A percentile compares a stretch with the other conserved stretches of the same genome.
These are phyloP conservation scores for Imleria badia DNA, from an alignment of 768 basidiomycete species.

Conservation along the genomic window DNA sequence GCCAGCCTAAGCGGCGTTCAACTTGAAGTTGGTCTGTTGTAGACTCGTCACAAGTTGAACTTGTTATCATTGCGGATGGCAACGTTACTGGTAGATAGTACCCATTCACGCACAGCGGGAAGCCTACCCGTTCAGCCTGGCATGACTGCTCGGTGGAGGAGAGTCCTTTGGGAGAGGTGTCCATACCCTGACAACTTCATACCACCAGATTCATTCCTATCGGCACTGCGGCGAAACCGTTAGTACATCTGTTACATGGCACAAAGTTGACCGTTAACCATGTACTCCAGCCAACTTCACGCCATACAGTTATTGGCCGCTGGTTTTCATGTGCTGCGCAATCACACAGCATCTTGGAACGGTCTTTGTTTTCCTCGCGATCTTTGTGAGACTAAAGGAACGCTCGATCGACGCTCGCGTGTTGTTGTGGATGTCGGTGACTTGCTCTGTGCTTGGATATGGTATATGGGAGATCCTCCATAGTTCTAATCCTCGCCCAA, in stretches of 20 bases:
- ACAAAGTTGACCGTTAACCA: constrained; percentile 12
- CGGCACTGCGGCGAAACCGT: constrained; percentile 79
- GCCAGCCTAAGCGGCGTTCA: too few species aligned
- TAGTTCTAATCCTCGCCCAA: constrained; percentile 33
- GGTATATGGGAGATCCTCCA: constrained; percentile 59
- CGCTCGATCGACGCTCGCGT: constrained; percentile 64
- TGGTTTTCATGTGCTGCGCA: constrained; percentile 68
- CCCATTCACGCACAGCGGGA: not conserved
- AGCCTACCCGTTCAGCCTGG: not conserved
- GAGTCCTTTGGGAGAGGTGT: constrained; percentile 77
- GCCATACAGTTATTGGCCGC: constrained; percentile 72
- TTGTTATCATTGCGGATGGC: too few species aligned
- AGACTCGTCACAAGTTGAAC: too few species aligned
- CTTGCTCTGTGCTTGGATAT: constrained; percentile 61
- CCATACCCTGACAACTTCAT: constrained; percentile 85
- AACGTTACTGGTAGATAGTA: not conserved
- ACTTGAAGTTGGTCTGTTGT: too few species aligned
- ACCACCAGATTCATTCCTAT: constrained; percentile 68
- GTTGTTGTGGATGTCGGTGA: constrained; percentile 63
- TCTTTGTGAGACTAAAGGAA: constrained; percentile 73
- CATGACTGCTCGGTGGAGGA: constrained; percentile 53
- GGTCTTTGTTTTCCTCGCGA: constrained; percentile 77
- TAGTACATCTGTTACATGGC: constrained; percentile 30
- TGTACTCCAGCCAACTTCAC: constrained; percentile 65
- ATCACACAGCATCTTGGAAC: constrained; percentile 84